Evolutionary conservation across 208 protist species (phyloP).

Genomic region (Leishmania tarentolae): DNA sequence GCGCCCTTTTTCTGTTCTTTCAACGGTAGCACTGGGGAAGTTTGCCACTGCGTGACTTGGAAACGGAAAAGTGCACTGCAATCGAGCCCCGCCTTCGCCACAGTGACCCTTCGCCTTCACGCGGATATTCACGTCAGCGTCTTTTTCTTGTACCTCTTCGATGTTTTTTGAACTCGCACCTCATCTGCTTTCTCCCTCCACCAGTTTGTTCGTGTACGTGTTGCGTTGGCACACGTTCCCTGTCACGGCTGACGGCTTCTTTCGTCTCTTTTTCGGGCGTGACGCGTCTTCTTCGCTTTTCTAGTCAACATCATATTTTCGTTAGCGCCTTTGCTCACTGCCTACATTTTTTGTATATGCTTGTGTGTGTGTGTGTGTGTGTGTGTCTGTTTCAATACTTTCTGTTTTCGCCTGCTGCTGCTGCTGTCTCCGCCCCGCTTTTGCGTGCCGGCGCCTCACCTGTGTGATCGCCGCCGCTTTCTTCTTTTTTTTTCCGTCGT

Average conservation of each 20-base stretch:
- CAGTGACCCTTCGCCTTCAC: background rate
- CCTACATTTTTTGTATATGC: background rate
- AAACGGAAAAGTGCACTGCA: background rate
- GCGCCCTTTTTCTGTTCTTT: background rate
- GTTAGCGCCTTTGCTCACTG: background rate
- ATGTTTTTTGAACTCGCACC: background rate
- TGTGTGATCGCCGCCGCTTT: background rate
- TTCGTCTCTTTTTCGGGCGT: background rate
- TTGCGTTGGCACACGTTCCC: too few species aligned
- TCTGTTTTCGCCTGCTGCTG: background rate
- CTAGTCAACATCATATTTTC: background rate
- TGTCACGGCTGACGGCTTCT: background rate
- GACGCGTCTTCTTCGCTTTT: background rate
- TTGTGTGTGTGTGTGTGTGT: background rate
- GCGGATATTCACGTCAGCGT: background rate
- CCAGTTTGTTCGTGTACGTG: constrained; percentile 1
- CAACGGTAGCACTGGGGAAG: background rate
- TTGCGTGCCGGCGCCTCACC: background rate
- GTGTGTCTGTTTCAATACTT: background rate
- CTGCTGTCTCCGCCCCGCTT: background rate
- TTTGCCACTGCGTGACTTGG: background rate
- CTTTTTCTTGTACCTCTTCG: constrained; percentile 4
- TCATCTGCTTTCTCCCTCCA: background rate
- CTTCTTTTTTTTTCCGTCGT: background rate
- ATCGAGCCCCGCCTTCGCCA: background rate